Base-by-base conservation (phyloP, 1,284 basidiomycete genomes). In the Quambalaria eucalypti region DNA sequence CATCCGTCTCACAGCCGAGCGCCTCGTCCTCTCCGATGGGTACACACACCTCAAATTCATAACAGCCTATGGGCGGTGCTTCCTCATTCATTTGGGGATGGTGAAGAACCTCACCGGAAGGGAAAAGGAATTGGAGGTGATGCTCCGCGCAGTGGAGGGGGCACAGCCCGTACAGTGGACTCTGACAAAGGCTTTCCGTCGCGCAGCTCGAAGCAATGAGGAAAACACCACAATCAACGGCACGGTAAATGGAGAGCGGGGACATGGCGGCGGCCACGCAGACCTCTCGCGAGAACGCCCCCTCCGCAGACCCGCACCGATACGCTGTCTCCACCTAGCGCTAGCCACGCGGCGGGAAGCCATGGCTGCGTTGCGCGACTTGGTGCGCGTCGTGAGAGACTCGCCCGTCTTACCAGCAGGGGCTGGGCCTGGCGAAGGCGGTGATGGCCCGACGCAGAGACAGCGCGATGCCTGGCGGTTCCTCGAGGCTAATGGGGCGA, bases 81-180 rank as follows among this genome's bases (percentile, higher is more conserved):
- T 46, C 42, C 12, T 21, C 42, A 46, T 46, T 12, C 42, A 46
- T 12, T 12, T 21, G 14, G 42, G 42, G 16, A 12, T 21, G 3
- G 42, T 26, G 12, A 26, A 26, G 21, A 21, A 26, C n/a, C 14
- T 46, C 6, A 46, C n/a, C 6, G 42, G 42, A 2, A 14, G 25
- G 16, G 42, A 46, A 12, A 2, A 12, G 25, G 42, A 46, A 21
- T 12, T 46, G 25, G 42, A 21, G 25, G 42, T 46, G 5, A 46
- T 46, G 42, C 7, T 46, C 5, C 21, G 21, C n/a, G 42, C 42
- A 12, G 42, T 46, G 21, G 21, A 46, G 21, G 42, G 14, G 42
- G 42, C 42, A 19, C 42, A 46, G 42, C 42, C 42, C 14, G 42
- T 46, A 21, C 42, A 46, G 42, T 46, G 25, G 21, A 46, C 42